Evolutionary conservation across 768 basidiomycete species (phyloP), one percentile per base, ranked within the genome.

Genomic region (Trametes elegans): DNA sequence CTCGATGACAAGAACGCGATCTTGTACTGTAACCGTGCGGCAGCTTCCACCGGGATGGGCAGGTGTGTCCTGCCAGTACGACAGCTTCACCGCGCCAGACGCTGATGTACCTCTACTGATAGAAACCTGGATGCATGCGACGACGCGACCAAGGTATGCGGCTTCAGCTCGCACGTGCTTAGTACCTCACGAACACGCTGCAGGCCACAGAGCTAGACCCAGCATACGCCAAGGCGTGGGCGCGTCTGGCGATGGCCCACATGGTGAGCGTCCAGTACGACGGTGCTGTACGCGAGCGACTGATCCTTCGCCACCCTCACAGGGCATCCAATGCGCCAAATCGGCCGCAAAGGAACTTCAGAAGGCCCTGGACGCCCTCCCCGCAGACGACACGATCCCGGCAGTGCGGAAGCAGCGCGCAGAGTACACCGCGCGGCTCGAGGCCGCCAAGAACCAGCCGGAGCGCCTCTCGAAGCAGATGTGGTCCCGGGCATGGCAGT

Each of bases 11-110:
- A 63, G 18, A 76, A 76, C 57, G 72, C 76, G 0, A 59, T 79
- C 7, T 63, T 77, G 16, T 76, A 72, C 53, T 70, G 73, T 16
- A 79, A 79, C 59, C 73, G 77, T 9, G 75, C 78, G 3, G 78
- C 76, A 19, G 70, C 70, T 43, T 63, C 63, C 31, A 52, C 74
- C 18, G 66, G 63, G 1, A 57, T 77, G 65, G 69, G 72, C 47
- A 69, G 66, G 76, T 39, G 18, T 3, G 40, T n/a, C 23, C 11
- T 9, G 9, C 11, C 8, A 27, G 11, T 13, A n/a, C 21, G 5
- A 11, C 11, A 16, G 5, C 26, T 45, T 0, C 19, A 11, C 6
- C 21, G 57, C 19, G 19, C 7, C 1, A 35, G 34, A 14, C 21
- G 3, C 9, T 14, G 16, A 9, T 24, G 29, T 38, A 24, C 35